Percentiles rank a stretch among this genome's conserved stretches.
These are phyloP conservation scores for Macrolepiota albuminosa DNA, from an alignment of 768 basidiomycete species.

Conservation along the genomic window DNA sequence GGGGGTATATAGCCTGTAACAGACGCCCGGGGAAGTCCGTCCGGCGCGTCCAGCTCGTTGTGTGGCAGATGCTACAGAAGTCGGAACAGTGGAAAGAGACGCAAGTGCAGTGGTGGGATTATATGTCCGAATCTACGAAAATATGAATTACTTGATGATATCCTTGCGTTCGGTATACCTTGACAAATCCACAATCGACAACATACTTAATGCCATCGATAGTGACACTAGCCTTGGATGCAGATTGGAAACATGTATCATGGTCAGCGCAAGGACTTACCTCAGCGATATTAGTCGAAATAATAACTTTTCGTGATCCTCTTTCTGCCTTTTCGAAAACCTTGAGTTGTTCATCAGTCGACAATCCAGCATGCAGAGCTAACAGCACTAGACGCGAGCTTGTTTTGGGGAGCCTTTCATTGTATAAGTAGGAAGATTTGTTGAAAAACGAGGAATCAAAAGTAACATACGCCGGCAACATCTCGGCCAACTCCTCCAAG, in stretches of 20 bases:
- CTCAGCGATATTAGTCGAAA: slow-evolving; percentile 96
- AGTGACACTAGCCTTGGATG: slow-evolving; percentile 81
- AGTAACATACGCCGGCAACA: slow-evolving; percentile 57
- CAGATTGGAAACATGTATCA: background rate
- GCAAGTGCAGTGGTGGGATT: slow-evolving; percentile 85
- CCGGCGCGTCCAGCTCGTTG: slow-evolving; percentile 96
- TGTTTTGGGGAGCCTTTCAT: slow-evolving; percentile 43
- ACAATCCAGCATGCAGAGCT: slow-evolving; percentile 85
- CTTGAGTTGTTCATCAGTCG: slow-evolving; percentile 81
- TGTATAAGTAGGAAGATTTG: background rate
- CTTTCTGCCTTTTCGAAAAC: slow-evolving; percentile 78
- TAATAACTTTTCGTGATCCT: slow-evolving; percentile 82
- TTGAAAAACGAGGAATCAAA: background rate
- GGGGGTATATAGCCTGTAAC: slow-evolving; percentile 85
- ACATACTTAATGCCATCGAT: slow-evolving; percentile 96
- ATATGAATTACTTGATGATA: background rate
- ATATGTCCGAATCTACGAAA: slow-evolving; percentile 74
- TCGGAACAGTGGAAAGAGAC: slow-evolving; percentile 77
- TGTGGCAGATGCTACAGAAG: slow-evolving; percentile 83
- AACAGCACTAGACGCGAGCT: slow-evolving; percentile 59
- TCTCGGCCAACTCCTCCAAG: slow-evolving; percentile 73
- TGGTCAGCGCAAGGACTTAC: slow-evolving; percentile 30
- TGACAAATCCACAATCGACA: slow-evolving; percentile 92
- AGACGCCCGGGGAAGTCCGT: slow-evolving; percentile 86
- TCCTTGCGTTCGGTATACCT: slow-evolving; percentile 42